These are phyloP conservation scores for Alternaria tenuissima DNA, from an alignment of 2,329 filamentous ascomycete species.

Conservation along the genomic window DNA sequence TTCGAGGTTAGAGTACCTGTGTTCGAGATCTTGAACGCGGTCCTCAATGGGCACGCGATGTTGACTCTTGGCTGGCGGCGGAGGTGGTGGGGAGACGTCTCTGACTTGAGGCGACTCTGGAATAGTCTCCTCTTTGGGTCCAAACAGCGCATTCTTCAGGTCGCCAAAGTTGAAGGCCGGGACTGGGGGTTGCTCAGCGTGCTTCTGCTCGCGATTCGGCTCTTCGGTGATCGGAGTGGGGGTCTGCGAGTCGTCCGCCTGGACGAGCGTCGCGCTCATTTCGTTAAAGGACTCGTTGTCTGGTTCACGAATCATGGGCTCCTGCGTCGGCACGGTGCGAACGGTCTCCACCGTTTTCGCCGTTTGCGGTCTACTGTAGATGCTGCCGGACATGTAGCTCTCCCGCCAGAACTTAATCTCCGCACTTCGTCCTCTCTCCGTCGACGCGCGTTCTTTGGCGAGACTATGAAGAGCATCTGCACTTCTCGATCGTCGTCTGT, in stretches of 20 bases:
- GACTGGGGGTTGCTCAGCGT: conserved; percentile 27
- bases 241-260: conserved; percentile 26
- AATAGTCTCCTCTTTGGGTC: conserved; percentile 23
- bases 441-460: conserved; percentile 34
- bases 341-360: conserved; percentile 45
- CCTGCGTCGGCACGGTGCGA: conserved; percentile 33
- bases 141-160: conserved; percentile 36
- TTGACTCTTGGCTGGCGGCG: conserved; percentile 20
- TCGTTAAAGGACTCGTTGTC: conserved; percentile 30
- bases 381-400: conserved; percentile 44
- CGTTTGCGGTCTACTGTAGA: conserved; percentile 48
- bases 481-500: conserved; percentile 49
- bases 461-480: conserved; percentile 48
- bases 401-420: conserved; percentile 50
- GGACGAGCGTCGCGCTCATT: conserved; percentile 36
- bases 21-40: conserved; percentile 45
- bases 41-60: conserved; percentile 45
- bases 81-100: conserved; percentile 21
- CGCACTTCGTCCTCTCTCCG: conserved; percentile 41
- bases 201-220: conserved; percentile 5
- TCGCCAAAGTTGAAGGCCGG: conserved; percentile 50
- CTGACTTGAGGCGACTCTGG: conserved; percentile 13
- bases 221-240: conserved; percentile 16
- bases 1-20: conserved; percentile 41
- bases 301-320: conserved; percentile 27